Evolutionary conservation across 1,139 yeast genomes (phyloP), one percentile per base, ranked within the genome.

Genomic region (Pneumocystis wakefieldiae): DNA sequence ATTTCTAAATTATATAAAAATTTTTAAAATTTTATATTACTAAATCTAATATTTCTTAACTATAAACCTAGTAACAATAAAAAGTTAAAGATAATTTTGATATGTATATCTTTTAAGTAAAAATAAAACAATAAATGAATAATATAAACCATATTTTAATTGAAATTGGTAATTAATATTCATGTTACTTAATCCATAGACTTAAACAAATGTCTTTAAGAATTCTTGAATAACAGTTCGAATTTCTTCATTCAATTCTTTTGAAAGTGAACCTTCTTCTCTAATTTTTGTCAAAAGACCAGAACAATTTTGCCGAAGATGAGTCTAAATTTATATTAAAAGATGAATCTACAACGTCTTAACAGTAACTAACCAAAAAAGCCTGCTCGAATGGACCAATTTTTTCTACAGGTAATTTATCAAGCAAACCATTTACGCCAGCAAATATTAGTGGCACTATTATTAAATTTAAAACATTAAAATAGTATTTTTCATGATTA

Each of bases 401-500:
- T 79, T 89, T 87, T 76, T 85, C 84, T 72, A 92, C 81, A 71
- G 95, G 87, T 74, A 94, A 76, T 72, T 80, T 76, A 78, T 94
- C 99, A 76, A 94, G 86, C 91, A 76, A 89, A 85, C 99, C 99
- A 85, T 92, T 91, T 76, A 94, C 98, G 88, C 96, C 99, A 72
- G 98, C 98, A 83, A 79, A 94, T 77, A 94, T 91, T 76, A 90
- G 83, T 78, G 98, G 98, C 70, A 94, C 98, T 83, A 90, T 96
- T 57, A 5, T 24, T 24, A 10, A 48, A 48, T 48, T 48, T 24
- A 10, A 24, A 48, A 48, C 19, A 41, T 6, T 41, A 17, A 17
- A 12, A 48, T 10, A 14, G 2, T 5, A 24, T 24, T 10, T 48
- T 48, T 48, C 14, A 48, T 48, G 6, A 12, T 24, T 48, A 48